phyloP scores from a whole-genome alignment of 345 rosid genomes.

The Brassica nigra region DNA sequence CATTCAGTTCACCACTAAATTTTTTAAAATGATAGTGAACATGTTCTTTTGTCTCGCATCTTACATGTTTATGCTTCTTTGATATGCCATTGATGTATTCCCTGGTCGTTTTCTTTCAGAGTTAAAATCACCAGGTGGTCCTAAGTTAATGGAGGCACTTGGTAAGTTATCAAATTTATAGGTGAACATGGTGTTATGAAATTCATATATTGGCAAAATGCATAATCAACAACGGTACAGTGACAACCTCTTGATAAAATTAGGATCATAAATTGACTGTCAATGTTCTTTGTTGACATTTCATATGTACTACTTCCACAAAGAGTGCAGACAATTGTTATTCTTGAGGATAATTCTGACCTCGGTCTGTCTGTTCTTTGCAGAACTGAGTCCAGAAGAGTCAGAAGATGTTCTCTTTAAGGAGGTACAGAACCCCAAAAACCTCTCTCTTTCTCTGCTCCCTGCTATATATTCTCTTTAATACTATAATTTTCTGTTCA shows the following conservation, averaged over 20 bases:
- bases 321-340: slow-evolving; percentile 3
- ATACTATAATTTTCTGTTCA: neutral
- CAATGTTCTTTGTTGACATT: slow-evolving; percentile 3
- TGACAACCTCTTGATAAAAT: neutral
- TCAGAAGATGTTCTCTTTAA: slow-evolving; percentile 98
- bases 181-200: slow-evolving; percentile 5
- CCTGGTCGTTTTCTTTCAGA: slow-evolving; percentile 52
- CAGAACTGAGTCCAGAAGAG: slow-evolving; percentile 95
- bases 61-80: slow-evolving; percentile 7
- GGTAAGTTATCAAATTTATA: slow-evolving; percentile 54
- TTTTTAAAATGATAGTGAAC: neutral
- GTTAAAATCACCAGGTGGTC: slow-evolving; percentile 80
- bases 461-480: slow-evolving; percentile 1
- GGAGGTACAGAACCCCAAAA: slow-evolving; percentile 57
- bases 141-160: slow-evolving; percentile 76
- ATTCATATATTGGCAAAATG: neutral
- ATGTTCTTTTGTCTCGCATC: slow-evolving; percentile 2
- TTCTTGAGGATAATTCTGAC: slow-evolving; percentile 13
- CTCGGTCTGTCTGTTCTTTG: slow-evolving; percentile 7
- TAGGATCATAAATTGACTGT: neutral
- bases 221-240: slow-evolving; percentile 4
- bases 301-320: slow-evolving; percentile 1
- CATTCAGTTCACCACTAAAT: neutral
- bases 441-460: slow-evolving; percentile 22
- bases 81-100: slow-evolving; percentile 7